phyloP scores from a whole-genome alignment of 108 stramenopile species.

The Bacterosira constricta region DNA sequence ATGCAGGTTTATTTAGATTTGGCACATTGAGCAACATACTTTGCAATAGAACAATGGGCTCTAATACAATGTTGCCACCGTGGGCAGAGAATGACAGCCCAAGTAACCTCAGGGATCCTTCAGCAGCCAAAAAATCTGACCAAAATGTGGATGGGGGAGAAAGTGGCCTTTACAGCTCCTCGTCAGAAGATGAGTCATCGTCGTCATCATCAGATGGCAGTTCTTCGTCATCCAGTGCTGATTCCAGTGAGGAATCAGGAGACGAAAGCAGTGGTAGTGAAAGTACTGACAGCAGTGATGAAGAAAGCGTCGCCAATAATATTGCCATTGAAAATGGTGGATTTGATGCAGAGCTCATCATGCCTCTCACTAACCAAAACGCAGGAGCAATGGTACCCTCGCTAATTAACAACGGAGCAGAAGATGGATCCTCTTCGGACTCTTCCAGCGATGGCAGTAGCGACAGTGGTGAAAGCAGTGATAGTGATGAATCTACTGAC shows the following conservation, averaged over 20 bases:
- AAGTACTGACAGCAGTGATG: conserved; percentile 22
- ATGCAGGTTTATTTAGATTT: conserved; percentile 66
- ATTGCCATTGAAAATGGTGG: conserved; percentile 13
- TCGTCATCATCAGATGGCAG: conserved; percentile 19
- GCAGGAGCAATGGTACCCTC: conserved; percentile 16
- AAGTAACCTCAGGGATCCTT: conserved; percentile 75
- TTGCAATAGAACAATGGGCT: conserved; percentile 64
- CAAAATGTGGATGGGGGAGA: conserved; percentile 3
- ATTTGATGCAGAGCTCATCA: not conserved
- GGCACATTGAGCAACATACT: conserved; percentile 87
- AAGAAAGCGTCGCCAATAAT: not conserved
- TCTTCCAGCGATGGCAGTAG: conserved; percentile 43
- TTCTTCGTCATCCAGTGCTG: conserved; percentile 22
- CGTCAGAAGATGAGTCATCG: conserved; percentile 26
- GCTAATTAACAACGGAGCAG: conserved; percentile 9
- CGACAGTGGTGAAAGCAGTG: conserved; percentile 37
- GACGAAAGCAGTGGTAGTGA: conserved; percentile 48
- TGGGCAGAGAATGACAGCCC: conserved; percentile 89
- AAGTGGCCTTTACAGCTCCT: conserved; percentile 25
- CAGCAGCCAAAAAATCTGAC: conserved; percentile 16
- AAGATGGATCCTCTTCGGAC: conserved; percentile 14
- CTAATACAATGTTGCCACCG: conserved; percentile 78
- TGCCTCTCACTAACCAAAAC: conserved; percentile 1
- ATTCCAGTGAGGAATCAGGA: conserved; percentile 38
- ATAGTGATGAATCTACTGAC: conserved; percentile 11